These are phyloP conservation scores for Arachis stenosperma DNA, from an alignment of 306 rosid species.

Conservation along the genomic window DNA sequence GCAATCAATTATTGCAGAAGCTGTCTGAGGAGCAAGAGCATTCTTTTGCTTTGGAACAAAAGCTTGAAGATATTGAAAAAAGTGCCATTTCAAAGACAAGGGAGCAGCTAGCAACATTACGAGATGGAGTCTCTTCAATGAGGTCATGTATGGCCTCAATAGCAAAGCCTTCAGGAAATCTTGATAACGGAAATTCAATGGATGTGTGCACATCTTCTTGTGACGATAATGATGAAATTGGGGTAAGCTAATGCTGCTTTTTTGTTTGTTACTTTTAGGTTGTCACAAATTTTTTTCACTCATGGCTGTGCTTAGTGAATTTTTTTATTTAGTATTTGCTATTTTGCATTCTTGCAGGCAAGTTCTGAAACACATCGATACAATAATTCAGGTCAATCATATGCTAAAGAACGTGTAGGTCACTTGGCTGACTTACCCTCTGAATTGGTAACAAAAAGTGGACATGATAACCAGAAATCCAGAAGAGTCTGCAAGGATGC, in stretches of 20 bases:
- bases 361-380: conserved; percentile 45
- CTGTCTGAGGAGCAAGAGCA: conserved; percentile 65
- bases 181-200: conserved; percentile 46
- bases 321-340: conserved; percentile 46
- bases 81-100: conserved; percentile 60
- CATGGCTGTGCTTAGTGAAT: conserved; percentile 40
- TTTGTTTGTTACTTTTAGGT: conserved; percentile 43
- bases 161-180: conserved; percentile 48
- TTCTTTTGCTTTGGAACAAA: conserved; percentile 55
- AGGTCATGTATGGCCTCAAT: conserved; percentile 72
- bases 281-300: conserved; percentile 42
- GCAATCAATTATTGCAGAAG: conserved; percentile 53
- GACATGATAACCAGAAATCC: conserved; percentile 38
- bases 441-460: conserved; percentile 35
- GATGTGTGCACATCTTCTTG: conserved; percentile 40
- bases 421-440: conserved; percentile 45
- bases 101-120: conserved; percentile 72
- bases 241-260: conserved; percentile 67
- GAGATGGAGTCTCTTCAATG: conserved; percentile 73
- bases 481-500: conserved; percentile 40
- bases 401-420: conserved; percentile 42
- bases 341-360: conserved; percentile 69
- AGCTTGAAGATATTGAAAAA: conserved; percentile 66
- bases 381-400: conserved; percentile 31
- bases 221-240: conserved; percentile 50